Evolutionary conservation across 2,329 filamentous ascomycete genomes (phyloP).

Genomic region (Pezicula radicicola): DNA sequence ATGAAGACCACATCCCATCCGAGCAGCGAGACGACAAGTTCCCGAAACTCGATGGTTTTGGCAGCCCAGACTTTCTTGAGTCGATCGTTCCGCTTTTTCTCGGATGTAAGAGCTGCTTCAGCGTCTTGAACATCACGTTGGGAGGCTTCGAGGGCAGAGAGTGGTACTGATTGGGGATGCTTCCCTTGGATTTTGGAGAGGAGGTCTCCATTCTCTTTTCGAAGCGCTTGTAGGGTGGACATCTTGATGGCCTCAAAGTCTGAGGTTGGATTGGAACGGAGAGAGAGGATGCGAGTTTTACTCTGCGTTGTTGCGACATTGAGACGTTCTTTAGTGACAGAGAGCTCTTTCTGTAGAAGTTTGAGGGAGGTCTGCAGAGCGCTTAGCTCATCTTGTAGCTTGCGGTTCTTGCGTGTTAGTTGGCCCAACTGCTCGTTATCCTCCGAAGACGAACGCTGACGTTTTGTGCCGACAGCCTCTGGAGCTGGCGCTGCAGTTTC

Average conservation of each 20-base stretch:
- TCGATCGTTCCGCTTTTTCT: slow-evolving; percentile 79
- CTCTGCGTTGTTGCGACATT: slow-evolving; percentile 61
- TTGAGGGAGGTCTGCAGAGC: slow-evolving; percentile 67
- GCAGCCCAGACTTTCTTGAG: slow-evolving; percentile 90
- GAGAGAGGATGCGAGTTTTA: slow-evolving; percentile 77
- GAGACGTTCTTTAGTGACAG: slow-evolving; percentile 71
- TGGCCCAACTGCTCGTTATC: slow-evolving; percentile 73
- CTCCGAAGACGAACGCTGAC: slow-evolving; percentile 53
- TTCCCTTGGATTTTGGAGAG: slow-evolving; percentile 64
- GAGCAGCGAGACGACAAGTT: slow-evolving; percentile 86
- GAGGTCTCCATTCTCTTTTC: slow-evolving; percentile 81
- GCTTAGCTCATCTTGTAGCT: slow-evolving; percentile 74
- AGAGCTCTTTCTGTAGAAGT: slow-evolving; percentile 72
- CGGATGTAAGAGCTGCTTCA: slow-evolving; percentile 64
- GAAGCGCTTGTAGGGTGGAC: slow-evolving; percentile 71
- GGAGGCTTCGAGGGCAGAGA: slow-evolving; percentile 70
- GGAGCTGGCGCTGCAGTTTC: slow-evolving; percentile 43
- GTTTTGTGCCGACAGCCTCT: slow-evolving; percentile 56
- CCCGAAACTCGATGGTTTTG: slow-evolving; percentile 92
- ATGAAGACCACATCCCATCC: slow-evolving; percentile 96
- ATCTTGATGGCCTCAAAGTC: slow-evolving; percentile 82
- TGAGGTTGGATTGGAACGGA: slow-evolving; percentile 90
- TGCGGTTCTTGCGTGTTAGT: slow-evolving; percentile 82
- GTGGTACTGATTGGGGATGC: slow-evolving; percentile 58
- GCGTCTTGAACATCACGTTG: slow-evolving; percentile 73